Percentiles rank a stretch among this genome's conserved stretches.
phyloP scores from a whole-genome alignment of 2,329 filamentous ascomycete genomes.

The Ilyonectria mors-panacis region DNA sequence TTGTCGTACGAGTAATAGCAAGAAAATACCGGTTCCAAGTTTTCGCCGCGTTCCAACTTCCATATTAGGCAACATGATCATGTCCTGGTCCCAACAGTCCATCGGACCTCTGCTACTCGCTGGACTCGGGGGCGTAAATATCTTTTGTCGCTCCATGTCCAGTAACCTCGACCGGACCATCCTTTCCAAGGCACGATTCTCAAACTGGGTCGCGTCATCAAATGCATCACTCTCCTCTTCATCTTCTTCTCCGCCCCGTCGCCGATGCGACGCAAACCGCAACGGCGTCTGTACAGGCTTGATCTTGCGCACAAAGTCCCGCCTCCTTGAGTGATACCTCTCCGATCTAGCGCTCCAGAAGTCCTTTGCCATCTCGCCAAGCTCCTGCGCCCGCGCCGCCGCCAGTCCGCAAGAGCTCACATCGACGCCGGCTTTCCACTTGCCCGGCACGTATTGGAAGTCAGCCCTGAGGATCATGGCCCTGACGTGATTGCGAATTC shows the following conservation, averaged over 20 bases:
- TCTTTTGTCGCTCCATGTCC: conserved; percentile 3
- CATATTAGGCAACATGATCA: not conserved
- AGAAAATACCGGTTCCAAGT: conserved; percentile 13
- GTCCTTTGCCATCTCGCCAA: conserved; percentile 17
- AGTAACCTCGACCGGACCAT: conserved; percentile 3
- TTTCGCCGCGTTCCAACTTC: not conserved
- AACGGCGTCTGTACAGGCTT: conserved; percentile 12
- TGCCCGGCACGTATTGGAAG: conserved; percentile 5
- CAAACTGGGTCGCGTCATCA: conserved; percentile 8
- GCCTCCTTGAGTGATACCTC: conserved; percentile 5
- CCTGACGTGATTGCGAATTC: conserved; percentile 13
- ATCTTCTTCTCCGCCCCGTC: conserved; percentile 3
- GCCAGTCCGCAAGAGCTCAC: conserved; percentile 5
- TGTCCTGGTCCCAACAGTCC: conserved; percentile 2
- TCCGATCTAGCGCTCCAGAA: conserved; percentile 16
- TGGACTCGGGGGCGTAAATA: conserved; percentile 1
- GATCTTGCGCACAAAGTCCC: conserved; percentile 22
- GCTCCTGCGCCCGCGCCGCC: conserved; percentile 4
- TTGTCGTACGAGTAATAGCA: conserved; percentile 4
- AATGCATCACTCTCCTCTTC: conserved; percentile 10
- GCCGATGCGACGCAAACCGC: conserved; percentile 19
- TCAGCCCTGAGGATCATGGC: conserved; percentile 1
- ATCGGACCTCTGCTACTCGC: conserved; percentile 4
- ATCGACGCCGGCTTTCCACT: conserved; percentile 14
- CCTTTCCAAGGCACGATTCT: conserved; percentile 9